phyloP scores from a whole-genome alignment of 2,329 filamentous ascomycete species.

The Calonectria fujianensis region DNA sequence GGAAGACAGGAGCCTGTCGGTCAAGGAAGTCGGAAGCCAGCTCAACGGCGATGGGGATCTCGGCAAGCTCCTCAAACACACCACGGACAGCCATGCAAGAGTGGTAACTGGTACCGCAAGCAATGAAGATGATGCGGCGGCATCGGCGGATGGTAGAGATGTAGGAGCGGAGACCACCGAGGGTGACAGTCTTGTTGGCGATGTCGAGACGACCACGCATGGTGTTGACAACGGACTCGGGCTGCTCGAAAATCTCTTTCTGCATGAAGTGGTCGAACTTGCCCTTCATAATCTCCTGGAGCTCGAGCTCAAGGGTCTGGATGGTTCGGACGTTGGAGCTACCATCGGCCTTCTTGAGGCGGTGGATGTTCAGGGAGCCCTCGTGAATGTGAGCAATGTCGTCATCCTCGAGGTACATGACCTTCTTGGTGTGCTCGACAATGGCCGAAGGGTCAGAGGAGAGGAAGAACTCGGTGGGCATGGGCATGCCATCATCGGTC shows the following conservation, averaged over 20 bases:
- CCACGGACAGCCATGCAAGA: slow-evolving; percentile 99
- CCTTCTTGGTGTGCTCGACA: slow-evolving; percentile 99
- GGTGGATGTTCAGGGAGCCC: slow-evolving; percentile 98
- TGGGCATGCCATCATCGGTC: slow-evolving; percentile 97
- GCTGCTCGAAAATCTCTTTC: slow-evolving; percentile 99
- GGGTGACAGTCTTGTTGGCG: slow-evolving; percentile 94
- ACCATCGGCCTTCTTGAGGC: slow-evolving; percentile 96
- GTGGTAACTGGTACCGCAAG: slow-evolving; percentile 98
- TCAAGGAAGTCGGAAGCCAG: slow-evolving; percentile 98
- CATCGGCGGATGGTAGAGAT: slow-evolving; percentile 97
- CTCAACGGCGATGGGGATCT: slow-evolving; percentile 98
- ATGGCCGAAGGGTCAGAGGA: slow-evolving; percentile 99
- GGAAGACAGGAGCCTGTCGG: slow-evolving; percentile 97
- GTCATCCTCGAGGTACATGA: slow-evolving; percentile 99
- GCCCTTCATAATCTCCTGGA: slow-evolving; percentile 99
- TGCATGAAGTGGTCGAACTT: slow-evolving; percentile 99
- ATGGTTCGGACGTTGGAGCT: slow-evolving; percentile 98
- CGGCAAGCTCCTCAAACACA: slow-evolving; percentile 97
- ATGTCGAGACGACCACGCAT: slow-evolving; percentile 99
- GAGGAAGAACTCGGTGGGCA: slow-evolving; percentile 99
- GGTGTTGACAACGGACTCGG: slow-evolving; percentile 99
- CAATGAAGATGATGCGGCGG: slow-evolving; percentile 98
- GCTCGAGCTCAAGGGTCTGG: slow-evolving; percentile 98
- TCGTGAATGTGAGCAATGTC: slow-evolving; percentile 99
- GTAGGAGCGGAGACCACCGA: slow-evolving; percentile 96